Percentiles rank a stretch among this genome's conserved stretches.
Evolutionary conservation across 2,329 filamentous ascomycete genomes (phyloP).

Genomic region (Xylaria arbuscula): DNA sequence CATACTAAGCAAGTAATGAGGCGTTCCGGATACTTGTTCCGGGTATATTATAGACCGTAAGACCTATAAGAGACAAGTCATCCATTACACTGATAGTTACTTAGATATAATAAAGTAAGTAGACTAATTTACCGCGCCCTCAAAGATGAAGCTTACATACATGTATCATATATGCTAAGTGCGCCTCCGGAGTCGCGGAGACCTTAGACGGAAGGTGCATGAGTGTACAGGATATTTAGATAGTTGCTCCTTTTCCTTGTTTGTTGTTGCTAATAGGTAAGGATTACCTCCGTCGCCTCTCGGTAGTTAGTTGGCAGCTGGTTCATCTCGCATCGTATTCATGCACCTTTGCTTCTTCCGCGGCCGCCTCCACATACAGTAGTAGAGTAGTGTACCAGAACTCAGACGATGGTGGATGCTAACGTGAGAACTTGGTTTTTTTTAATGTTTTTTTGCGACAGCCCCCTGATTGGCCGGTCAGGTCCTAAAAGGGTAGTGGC

Average conservation of each 20-base stretch:
- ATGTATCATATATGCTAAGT: no score
- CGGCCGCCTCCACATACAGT: neutral
- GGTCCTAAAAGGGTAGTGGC: constrained; percentile 32
- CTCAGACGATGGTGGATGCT: constrained; percentile 29
- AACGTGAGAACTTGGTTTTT: constrained; percentile 39
- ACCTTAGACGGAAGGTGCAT: constrained; percentile 38
- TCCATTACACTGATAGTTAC: no score
- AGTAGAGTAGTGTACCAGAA: neutral
- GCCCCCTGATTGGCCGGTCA: constrained; percentile 30
- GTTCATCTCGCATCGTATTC: constrained; percentile 26
- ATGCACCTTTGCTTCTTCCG: neutral
- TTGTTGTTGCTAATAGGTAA: neutral
- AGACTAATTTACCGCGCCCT: no score
- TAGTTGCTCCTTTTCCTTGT: neutral
- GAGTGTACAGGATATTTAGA: constrained; percentile 26
- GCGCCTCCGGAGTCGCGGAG: constrained; percentile 19
- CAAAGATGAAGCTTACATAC: no score
- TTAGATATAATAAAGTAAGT: no score
- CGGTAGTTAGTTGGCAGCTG: constrained; percentile 1
- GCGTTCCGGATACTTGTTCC: no score
- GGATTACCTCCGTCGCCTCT: neutral
- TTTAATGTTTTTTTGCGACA: constrained; percentile 5
- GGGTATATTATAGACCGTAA: no score
- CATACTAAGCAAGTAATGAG: no score
- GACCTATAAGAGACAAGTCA: no score